A percentile compares a stretch with the other conserved stretches of the same genome.
These are phyloP conservation scores for Stachybotrys echinatus DNA, from an alignment of 2,329 filamentous ascomycete genomes.

Conservation along the genomic window DNA sequence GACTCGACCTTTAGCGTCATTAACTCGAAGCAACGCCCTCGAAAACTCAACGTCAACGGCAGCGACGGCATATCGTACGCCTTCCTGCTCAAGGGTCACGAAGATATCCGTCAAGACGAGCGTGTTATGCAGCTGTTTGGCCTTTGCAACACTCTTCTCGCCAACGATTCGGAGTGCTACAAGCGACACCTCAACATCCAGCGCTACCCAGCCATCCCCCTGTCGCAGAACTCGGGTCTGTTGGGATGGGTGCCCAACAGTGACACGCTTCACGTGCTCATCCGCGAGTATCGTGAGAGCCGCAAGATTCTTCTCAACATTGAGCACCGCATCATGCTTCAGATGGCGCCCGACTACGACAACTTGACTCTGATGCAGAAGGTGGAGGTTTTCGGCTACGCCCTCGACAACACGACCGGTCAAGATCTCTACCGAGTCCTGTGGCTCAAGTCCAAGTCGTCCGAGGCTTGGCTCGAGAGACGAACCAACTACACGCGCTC, in stretches of 20 bases:
- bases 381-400: conserved; percentile 98
- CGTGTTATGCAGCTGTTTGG: conserved; percentile 99
- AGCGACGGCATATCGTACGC: conserved; percentile 85
- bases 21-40: conserved; percentile 91
- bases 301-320: conserved; percentile 98
- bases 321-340: conserved; percentile 98
- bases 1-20: conserved; percentile 89
- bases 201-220: conserved; percentile 89
- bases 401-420: conserved; percentile 96
- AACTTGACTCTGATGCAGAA: conserved; percentile 99
- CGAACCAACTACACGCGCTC: conserved; percentile 99
- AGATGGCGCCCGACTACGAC: conserved; percentile 99
- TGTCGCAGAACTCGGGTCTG: conserved; percentile 93
- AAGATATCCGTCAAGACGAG: conserved; percentile 98
- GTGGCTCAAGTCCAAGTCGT: conserved; percentile 98
- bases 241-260: conserved; percentile 97
- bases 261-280: conserved; percentile 93
- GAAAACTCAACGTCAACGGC: conserved; percentile 81
- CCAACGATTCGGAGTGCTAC: conserved; percentile 91
- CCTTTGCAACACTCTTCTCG: conserved; percentile 89
- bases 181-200: conserved; percentile 97
- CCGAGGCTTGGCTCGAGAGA: conserved; percentile 94
- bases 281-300: conserved; percentile 94
- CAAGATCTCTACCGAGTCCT: conserved; percentile 97
- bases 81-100: conserved; percentile 95